Base-by-base conservation (phyloP, 192 early-diverging fungal genomes). In the Umbelopsis ramanniana region DNA sequence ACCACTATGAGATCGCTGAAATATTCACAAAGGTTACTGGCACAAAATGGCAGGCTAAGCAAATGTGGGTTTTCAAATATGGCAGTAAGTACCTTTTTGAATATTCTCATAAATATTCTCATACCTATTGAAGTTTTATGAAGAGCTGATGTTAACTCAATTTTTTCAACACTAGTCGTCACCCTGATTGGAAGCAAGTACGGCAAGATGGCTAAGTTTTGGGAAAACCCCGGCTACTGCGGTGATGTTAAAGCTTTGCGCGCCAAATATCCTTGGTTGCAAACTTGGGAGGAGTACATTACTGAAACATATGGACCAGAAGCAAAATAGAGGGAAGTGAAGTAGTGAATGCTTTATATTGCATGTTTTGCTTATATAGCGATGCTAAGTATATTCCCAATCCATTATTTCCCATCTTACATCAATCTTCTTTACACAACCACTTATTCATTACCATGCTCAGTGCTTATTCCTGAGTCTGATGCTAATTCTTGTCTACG, bases 211-310 rank as follows among this genome's bases (percentile, higher is more conserved):
- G 57, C 57, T 3, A 63, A 63, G 24, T 63, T 63, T 14, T 63
- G 57, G 57, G 57, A 29, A 17, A 63, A 63, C 15, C 57, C 57
- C 14, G 70, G 50, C 6, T 71, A 53, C 37, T 21, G 7, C 2
- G 70, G 52, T 19, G 70, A 71, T 57, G 38, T 71, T 24, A 52
- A 52, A 9, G 26, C 50, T 4, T 21, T 71, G 15, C 15, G 50
- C n/a, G 38, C 50, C 2, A 23, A 55, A 1, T 71, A 37, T 21
- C 70, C 70, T n/a, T 52, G 53, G 35, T 35, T 71, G 7, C 70
- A 71, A 37, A 71, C 46, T 23, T 71, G 70, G 70, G 70, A 71
- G 52, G 38, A 53, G 14, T 71, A 37, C 7, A 35, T 63, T 29
- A 22, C 33, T 17, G 29, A 63, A 37, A 29, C 33, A 37, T 63